phyloP scores from a whole-genome alignment of 2,329 filamentous ascomycete genomes.

The Penicillium aurantiogriseum region DNA sequence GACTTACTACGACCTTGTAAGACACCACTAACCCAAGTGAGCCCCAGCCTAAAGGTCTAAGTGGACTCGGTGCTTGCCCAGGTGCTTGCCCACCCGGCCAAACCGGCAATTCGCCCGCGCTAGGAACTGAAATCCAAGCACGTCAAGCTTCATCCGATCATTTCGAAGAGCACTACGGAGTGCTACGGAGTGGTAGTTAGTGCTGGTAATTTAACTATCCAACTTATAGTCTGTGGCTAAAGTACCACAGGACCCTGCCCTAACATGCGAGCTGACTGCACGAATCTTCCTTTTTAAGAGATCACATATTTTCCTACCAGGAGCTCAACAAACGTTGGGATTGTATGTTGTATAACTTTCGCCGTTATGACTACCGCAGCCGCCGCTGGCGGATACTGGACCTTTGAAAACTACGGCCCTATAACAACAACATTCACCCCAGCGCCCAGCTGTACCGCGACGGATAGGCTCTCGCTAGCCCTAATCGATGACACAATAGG shows the following conservation, averaged over 20 bases:
- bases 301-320: not conserved
- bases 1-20: not conserved
- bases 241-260: not conserved
- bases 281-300: not conserved
- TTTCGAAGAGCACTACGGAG: not conserved
- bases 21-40: not conserved
- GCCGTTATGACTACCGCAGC: not conserved
- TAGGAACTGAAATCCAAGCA: not conserved
- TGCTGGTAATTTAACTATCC: not conserved
- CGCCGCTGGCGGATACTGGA: not conserved
- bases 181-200: not conserved
- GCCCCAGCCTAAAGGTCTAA: not conserved
- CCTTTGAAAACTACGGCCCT: constrained; percentile 1
- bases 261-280: not conserved
- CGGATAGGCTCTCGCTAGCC: not conserved
- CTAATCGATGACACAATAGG: not conserved
- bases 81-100: not conserved
- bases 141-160: not conserved
- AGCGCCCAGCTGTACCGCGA: constrained; percentile 3
- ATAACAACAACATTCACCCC: constrained; percentile 6
- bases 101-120: no score
- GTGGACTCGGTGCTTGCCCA: not conserved
- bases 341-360: not conserved
- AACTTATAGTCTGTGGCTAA: not conserved
- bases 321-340: not conserved